Evolutionary conservation across 371 early-diverging fungal species (phyloP), one percentile per base, ranked within the genome.

Genomic region (Lichtheimia ramosa): DNA sequence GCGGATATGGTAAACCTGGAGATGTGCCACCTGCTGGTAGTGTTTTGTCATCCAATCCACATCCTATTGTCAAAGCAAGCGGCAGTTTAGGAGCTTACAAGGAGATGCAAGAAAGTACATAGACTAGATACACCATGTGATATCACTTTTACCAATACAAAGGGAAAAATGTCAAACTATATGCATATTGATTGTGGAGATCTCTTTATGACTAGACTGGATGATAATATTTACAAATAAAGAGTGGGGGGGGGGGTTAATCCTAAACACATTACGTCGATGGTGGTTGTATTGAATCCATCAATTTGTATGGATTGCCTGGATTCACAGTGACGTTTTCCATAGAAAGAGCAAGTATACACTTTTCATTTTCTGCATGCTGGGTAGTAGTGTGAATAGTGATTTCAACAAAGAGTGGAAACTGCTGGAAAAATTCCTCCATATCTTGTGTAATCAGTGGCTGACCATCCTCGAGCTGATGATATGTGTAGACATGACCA

Each of bases 1-100:
- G 96, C 43, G 97, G 93, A 12, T 94, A 66, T 56, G 81, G 81
- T 18, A 27, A 51, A 4, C 50, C 43, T 13, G 46, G 34, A 13
- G 27, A 20, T 42, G 42, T 14, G 34, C 7, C 41, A 42, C 4
- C 27, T 20, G 28, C 28, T n/a, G 21, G 46, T 7, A 18, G n/a
- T 0, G 16, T 1, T 8, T 10, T n/a, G 7, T 46, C 46, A 16
- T 21, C 46, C 21, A 10, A 14, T 21, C 46, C 46, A 10, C 46
- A 46, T 10, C 46, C 46, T 0, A 46, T 56, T 24, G 58, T 48
- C 48, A 70, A 70, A 40, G 66, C 70, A 5, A 56, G 70, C 6
- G 70, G 70, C 14, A 63, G 63, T 39, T 56, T 70, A 25, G 70
- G 58, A 25, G 54, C 63, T 3, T 66, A 70, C 52, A 59, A 63